These are phyloP conservation scores for Diutina rugosa DNA, from an alignment of 1,139 yeast genomes.

Conservation along the genomic window DNA sequence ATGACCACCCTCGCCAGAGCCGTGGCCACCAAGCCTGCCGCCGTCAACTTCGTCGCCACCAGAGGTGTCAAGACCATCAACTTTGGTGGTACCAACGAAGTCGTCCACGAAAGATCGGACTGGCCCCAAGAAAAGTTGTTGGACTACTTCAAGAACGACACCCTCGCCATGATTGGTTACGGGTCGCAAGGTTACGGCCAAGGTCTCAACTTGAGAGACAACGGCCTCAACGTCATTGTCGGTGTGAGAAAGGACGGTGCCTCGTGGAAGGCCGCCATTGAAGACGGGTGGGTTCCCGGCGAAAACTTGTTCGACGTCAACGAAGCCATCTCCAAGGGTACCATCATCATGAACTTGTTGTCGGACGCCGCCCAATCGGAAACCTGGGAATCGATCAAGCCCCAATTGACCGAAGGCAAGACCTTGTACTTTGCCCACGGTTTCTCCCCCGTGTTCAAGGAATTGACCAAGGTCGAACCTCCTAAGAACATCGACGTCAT, in stretches of 20 bases:
- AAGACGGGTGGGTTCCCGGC: conserved; percentile 99
- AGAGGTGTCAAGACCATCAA: conserved; percentile 95
- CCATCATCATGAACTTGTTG: conserved; percentile 91
- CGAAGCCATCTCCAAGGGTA: conserved; percentile 88
- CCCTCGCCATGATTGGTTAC: conserved; percentile 95
- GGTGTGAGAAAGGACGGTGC: conserved; percentile 99
- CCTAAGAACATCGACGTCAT: conserved; percentile 93
- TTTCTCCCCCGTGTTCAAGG: conserved; percentile 98
- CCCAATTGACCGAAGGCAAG: conserved; percentile 91
- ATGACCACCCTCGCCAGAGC: conserved; percentile 6
- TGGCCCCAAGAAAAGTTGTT: conserved; percentile 97
- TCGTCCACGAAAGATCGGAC: conserved; percentile 97
- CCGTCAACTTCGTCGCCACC: conserved; percentile 25
- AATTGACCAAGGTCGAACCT: conserved; percentile 90
- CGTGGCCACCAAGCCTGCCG: conserved; percentile 19
- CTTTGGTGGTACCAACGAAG: conserved; percentile 92
- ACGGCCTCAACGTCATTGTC: conserved; percentile 91
- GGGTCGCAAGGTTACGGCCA: conserved; percentile 99
- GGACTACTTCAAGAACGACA: conserved; percentile 95
- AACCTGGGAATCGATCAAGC: conserved; percentile 83
- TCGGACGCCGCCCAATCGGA: conserved; percentile 99
- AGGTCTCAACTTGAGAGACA: conserved; percentile 98
- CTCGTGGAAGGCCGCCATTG: conserved; percentile 98
- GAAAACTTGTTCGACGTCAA: conserved; percentile 90
- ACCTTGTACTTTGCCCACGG: conserved; percentile 99